Base-by-base conservation (phyloP, 495 filamentous ascomycete species). In the Aspergillus sclerotiicarbonarius region DNA sequence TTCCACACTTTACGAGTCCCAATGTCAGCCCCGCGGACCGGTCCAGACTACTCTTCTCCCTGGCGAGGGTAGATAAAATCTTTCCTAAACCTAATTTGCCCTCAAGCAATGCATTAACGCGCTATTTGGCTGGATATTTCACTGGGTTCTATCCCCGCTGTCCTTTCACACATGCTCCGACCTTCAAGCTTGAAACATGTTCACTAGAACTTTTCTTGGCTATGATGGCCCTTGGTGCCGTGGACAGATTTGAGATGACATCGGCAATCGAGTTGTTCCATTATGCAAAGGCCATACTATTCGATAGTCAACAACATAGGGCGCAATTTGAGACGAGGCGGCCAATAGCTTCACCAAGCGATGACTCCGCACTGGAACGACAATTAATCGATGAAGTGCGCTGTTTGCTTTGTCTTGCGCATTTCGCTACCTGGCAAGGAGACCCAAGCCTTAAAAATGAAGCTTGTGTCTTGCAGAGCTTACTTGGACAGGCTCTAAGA, bases 201-300 rank as follows among this genome's bases (percentile, higher is more conserved):
- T 56, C 54, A n/a, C 54, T 43, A 9, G 54, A 47, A 33, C 31
- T 56, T 18, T 49, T 20, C 43, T 39, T 56, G 29, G 54, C 44
- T 15, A 56, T 56, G 54, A 35, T 46, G 29, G 54, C 54, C 7
- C 9, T 56, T 56, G 54, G 54, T 19, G 54, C 54, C n/a, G 25
- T 49, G 3, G 21, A 49, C 19, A 32, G 54, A 12, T 56, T 33
- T 21, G 54, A 56, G 44, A 33, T 21, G 15, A 13, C 21, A 13
- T 15, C 31, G 30, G 43, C 54, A 13, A 56, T 30, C 15, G 13
- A 49, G 10, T 31, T 48, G 25, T 56, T 56, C 20, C 31, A 48
- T 49, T 16, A 20, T 18, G n/a, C 44, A n/a, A 56, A 56, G 20
- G 30, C 44, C 6, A 13, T 56, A 6, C 25, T 49, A 18, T 37